Evolutionary conservation across 352 stramenopile species (phyloP), one percentile per base, ranked within the genome.

Genomic region (Phytophthora pluvialis): DNA sequence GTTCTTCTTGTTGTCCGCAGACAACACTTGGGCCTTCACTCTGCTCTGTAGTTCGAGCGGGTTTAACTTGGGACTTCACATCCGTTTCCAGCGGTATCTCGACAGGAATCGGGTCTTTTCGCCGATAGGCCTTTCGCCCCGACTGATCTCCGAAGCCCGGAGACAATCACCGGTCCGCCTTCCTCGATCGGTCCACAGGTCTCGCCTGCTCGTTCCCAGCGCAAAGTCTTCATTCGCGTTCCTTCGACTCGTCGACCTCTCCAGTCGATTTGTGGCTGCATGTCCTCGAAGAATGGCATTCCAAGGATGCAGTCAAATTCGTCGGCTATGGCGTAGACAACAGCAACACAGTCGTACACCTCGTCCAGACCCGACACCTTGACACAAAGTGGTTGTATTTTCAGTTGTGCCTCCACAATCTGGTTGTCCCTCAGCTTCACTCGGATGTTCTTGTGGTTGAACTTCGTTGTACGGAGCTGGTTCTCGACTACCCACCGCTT

Each of bases 91-190:
- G 21, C 21, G 21, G 2, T 2, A 21, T 21, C 21, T 21, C 21
- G 21, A 21, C 21, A 21, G 55, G 55, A 47, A 64, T 56, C 36
- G 25, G 36, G 56, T 64, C 46, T 56, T 55, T 64, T 64, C 45
- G 55, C 35, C 25, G 35, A 49, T 12, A 64, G 44, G 45, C 26
- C 56, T 57, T 64, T 64, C 56, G 45, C 46, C 18, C 13, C 46
- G 46, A 38, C n/a, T 55, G 42, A 48, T 32, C 18, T 60, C 40
- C 29, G 40, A 60, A 36, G n/a, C 40, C 40, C 29, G 26, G 52
- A 60, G 52, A 40, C 39, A 60, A 51, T 60, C 39, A 50, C 52
- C 39, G 21, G 21, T 21, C 21, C 21, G 21, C 21, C 21, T 21
- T 21, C 21, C 21, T 21, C 21, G 21, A 21, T 60, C 38, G 26